Evolutionary conservation across 2,329 filamentous ascomycete species (phyloP), one percentile per base, ranked within the genome.

Genomic region (Keithomyces neogunnii): DNA sequence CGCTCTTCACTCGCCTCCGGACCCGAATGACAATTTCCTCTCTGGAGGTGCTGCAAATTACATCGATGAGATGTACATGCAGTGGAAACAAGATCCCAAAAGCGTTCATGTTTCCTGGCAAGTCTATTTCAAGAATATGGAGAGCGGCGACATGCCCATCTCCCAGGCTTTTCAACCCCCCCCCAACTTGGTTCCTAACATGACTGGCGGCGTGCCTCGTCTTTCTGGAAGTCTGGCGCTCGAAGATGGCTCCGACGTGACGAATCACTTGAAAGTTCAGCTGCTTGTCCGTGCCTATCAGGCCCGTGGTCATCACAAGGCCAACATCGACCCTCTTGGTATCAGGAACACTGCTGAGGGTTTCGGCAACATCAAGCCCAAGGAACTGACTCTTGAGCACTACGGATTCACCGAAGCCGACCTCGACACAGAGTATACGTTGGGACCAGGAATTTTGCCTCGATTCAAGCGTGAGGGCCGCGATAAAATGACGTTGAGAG

Each of bases 121-220:
- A 75, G 85, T 95, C 67, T 99, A 99, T 81, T 99, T 99, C 81
- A 89, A 85, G 75, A 99, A 99, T 75, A 96, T 99, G 88, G 93
- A 99, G 77, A 88, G 84, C 59, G 93, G 93, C 69, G 88, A 93
- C 65, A 97, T 99, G 89, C 92, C 92, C 67, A 89, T 95, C 67
- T 93, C 92, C 57, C 88, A 95, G 73, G 93, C 93, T 61, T 99
- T 99, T 77, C 90, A 90, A 59, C 91, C 93, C 59, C 93, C 93
- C 45, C 93, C 93, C 13, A 96, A 88, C 60, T 83, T 99, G 60
- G 85, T 97, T 48, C 89, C 91, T 51, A 82, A 83, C 59, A 86
- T 89, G 49, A 84, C 85, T 44, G 89, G 88, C 56, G 88, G 87
- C 60, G 83, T 93, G 51, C 85, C 87, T 52, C 80, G 80, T 56